Evolutionary conservation across 495 filamentous ascomycete genomes (phyloP).

Genomic region (Cryomyces antarcticus): DNA sequence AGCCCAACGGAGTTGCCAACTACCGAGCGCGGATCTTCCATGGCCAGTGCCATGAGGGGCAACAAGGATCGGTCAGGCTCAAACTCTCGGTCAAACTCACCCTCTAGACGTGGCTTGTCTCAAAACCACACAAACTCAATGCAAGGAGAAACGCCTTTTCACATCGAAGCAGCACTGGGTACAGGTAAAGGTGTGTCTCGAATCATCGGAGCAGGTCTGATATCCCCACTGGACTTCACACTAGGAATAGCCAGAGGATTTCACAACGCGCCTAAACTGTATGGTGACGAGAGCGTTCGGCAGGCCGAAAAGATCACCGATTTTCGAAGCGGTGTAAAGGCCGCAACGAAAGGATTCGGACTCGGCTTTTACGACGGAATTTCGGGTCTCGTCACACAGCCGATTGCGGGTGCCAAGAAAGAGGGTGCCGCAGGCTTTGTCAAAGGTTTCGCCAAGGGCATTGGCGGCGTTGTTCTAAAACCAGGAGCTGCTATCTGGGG

Average conservation of each 20-base stretch:
- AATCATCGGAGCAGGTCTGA: constrained; percentile 48
- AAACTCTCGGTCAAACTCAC: constrained; percentile 3
- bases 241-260: constrained; percentile 64
- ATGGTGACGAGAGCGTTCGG: constrained; percentile 47
- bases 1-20: not conserved
- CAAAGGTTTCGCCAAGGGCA: constrained; percentile 57
- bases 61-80: not conserved
- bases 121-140: constrained; percentile 1
- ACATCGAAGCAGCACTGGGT: constrained; percentile 32
- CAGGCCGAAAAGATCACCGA: constrained; percentile 49
- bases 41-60: constrained; percentile 3
- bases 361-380: constrained; percentile 35
- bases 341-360: constrained; percentile 12
- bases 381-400: constrained; percentile 52
- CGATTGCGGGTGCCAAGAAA: constrained; percentile 42
- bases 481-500: constrained; percentile 36
- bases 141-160: constrained; percentile 13
- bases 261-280: constrained; percentile 63
- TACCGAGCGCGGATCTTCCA: not conserved
- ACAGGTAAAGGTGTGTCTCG: constrained; percentile 44
- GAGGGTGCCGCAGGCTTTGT: constrained; percentile 47
- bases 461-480: constrained; percentile 52
- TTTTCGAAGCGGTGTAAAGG: constrained; percentile 41
- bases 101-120: not conserved
- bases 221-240: constrained; percentile 63